phyloP scores from a whole-genome alignment of 2,329 filamentous ascomycete genomes.

The Nigrograna mackinnonii region DNA sequence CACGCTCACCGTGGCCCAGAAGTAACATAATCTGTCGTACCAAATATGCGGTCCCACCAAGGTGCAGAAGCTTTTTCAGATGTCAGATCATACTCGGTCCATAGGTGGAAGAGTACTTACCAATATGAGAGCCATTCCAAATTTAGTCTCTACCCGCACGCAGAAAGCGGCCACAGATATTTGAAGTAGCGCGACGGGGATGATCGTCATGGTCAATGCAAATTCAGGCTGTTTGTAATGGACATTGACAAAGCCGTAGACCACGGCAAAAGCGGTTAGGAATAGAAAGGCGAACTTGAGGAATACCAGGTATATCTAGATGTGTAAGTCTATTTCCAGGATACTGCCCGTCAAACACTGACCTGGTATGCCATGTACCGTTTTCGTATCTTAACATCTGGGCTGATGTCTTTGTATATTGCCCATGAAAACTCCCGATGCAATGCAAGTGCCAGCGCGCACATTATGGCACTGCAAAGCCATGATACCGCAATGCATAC shows the following conservation, averaged over 20 bases:
- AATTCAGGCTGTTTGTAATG: slow-evolving; percentile 25
- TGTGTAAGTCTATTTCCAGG: background rate
- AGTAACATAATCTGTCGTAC: background rate
- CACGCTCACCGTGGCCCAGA: too few species aligned
- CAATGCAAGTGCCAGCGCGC: slow-evolving; percentile 9
- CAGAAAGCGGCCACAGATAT: slow-evolving; percentile 1
- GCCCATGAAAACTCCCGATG: slow-evolving; percentile 21
- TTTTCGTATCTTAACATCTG: slow-evolving; percentile 9
- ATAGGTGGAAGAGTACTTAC: background rate
- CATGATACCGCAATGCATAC: slow-evolving; percentile 7
- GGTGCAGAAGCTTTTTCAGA: background rate
- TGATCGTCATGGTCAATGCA: slow-evolving; percentile 23
- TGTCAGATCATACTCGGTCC: background rate
- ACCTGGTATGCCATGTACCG: slow-evolving; percentile 7
- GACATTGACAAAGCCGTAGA: slow-evolving; percentile 22
- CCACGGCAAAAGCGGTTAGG: slow-evolving; percentile 19
- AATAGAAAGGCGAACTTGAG: slow-evolving; percentile 12
- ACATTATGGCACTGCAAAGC: background rate
- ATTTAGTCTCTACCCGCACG: background rate
- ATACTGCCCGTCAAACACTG: background rate
- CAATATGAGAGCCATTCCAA: background rate
- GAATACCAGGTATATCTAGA: background rate
- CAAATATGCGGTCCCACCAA: background rate
- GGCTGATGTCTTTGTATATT: slow-evolving; percentile 20
- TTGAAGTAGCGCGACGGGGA: slow-evolving; percentile 19